phyloP scores from a whole-genome alignment of 805 yeast species.

The Kodamaea neixiangensis region DNA sequence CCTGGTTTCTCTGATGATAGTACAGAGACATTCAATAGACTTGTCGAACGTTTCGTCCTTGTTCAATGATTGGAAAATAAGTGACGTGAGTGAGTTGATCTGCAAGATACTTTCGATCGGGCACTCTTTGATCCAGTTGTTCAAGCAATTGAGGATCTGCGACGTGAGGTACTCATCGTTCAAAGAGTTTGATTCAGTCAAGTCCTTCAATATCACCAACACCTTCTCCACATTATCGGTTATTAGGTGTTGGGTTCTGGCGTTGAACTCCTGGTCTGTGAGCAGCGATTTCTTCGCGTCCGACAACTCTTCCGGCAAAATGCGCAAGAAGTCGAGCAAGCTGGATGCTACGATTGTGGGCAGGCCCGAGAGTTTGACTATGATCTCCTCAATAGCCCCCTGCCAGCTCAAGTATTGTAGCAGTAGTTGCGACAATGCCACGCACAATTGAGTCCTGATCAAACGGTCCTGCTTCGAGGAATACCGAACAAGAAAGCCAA shows the following conservation, averaged over 20 bases:
- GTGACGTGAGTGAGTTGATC: constrained; percentile 61
- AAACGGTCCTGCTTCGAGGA: constrained; percentile 38
- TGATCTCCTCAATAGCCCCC: constrained; percentile 68
- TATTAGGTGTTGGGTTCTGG: constrained; percentile 64
- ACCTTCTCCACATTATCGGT: constrained; percentile 68
- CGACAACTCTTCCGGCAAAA: constrained; percentile 87
- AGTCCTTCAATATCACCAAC: constrained; percentile 58
- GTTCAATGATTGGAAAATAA: constrained; percentile 62
- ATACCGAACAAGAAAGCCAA: constrained; percentile 56
- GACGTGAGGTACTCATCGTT: constrained; percentile 22
- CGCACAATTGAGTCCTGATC: constrained; percentile 79
- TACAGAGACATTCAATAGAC: constrained; percentile 82
- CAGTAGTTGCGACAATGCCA: constrained; percentile 79
- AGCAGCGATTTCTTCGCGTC: constrained; percentile 77
- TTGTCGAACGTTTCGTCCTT: constrained; percentile 76
- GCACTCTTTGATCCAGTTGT: constrained; percentile 89
- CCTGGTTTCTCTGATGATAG: constrained; percentile 78
- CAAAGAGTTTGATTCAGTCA: constrained; percentile 25
- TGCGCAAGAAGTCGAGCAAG: constrained; percentile 76
- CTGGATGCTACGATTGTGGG: constrained; percentile 40
- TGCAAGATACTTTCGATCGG: constrained; percentile 70
- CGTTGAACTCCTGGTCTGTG: constrained; percentile 75
- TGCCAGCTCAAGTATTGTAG: constrained; percentile 77
- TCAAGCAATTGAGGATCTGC: constrained; percentile 67
- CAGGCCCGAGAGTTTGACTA: constrained; percentile 43